phyloP scores from a whole-genome alignment of 805 yeast genomes.

The Scheffersomyces amazonensis region DNA sequence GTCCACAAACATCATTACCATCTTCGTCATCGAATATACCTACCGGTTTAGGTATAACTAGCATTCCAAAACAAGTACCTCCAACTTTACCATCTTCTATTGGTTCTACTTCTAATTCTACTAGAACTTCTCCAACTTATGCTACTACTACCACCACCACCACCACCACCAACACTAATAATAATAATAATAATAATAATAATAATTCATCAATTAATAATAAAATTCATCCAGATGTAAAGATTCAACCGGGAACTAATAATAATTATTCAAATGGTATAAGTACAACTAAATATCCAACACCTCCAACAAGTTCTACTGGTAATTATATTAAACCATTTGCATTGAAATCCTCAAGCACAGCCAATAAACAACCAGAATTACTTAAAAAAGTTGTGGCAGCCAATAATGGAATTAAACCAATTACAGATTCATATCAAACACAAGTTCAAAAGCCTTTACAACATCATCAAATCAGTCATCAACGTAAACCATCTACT shows the following conservation, averaged over 20 bases:
- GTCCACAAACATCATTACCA: conserved; percentile 2
- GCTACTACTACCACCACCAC: not conserved
- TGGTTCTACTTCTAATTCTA: no score
- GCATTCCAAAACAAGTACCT: conserved; percentile 28
- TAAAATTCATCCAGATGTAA: conserved; percentile 30
- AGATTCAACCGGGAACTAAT: conserved; percentile 25
- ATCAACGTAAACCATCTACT: conserved; percentile 20
- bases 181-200: no score
- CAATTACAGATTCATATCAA: conserved; percentile 14
- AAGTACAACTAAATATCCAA: conserved; percentile 11
- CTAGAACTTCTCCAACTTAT: conserved; percentile 1
- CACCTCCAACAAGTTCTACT: conserved; percentile 16
- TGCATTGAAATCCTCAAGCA: conserved; percentile 1
- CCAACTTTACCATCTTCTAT: conserved; percentile 30
- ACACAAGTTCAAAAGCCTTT: conserved; percentile 21
- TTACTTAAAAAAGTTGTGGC: not conserved
- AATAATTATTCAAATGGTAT: conserved; percentile 9
- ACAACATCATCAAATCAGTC: conserved; percentile 11
- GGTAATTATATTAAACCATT: conserved; percentile 6
- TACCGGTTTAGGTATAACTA: conserved; percentile 22
- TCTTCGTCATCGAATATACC: conserved; percentile 7
- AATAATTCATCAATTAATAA: conserved; percentile 10
- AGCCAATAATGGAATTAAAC: conserved; percentile 13
- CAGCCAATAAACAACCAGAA: not conserved
- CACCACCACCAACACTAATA: no score